Evolutionary conservation across 2,329 filamentous ascomycete genomes (phyloP), one percentile per base, ranked within the genome.

Genomic region (Stemphylium lycopersici): DNA sequence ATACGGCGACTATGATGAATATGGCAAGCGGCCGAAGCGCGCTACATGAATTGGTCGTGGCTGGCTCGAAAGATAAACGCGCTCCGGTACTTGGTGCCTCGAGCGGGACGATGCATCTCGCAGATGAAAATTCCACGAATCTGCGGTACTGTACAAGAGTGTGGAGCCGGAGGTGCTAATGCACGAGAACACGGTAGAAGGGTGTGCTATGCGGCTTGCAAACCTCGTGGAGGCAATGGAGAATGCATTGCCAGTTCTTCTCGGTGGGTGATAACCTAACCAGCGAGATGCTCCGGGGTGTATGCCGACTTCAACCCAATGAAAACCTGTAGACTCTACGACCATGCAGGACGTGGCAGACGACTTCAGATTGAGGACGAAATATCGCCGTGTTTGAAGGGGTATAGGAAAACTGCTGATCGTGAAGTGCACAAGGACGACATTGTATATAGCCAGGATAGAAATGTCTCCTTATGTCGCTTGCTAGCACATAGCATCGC

Each of bases 271-370:
- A 32, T 16, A 24, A 40, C 36, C n/a, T 43, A 18, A 13, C n/a
- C 10, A 40, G 16, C 16, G 22, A 36, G 31, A 40, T 39, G n/a
- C 3, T 24, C 7, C 13, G 20, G 20, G 13, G 15, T 32, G 3
- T 12, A 15, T 34, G 52, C 52, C 47, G 52, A 55, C 52, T 55
- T 46, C 4, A n/a, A 45, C 2, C 52, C 52, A 55, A 55, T 55
- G 15, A 38, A 40, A 15, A n/a, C 24, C 11, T 12, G 11, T 16
- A 33, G 12, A 7, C 13, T 15, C 3, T 11, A 39, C 26, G 31
- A 10, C 22, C 11, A 51, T 45, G 31, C 5, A n/a, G 0, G 12
- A 24, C 2, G 16, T 16, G 40, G 22, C 29, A 18, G 33, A 31
- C n/a, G 20, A 37, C 26, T 33, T 18, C 0, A 10, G 32, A 26